Base-by-base conservation (phyloP, 805 yeast genomes). In the Ogataea methanolica region DNA sequence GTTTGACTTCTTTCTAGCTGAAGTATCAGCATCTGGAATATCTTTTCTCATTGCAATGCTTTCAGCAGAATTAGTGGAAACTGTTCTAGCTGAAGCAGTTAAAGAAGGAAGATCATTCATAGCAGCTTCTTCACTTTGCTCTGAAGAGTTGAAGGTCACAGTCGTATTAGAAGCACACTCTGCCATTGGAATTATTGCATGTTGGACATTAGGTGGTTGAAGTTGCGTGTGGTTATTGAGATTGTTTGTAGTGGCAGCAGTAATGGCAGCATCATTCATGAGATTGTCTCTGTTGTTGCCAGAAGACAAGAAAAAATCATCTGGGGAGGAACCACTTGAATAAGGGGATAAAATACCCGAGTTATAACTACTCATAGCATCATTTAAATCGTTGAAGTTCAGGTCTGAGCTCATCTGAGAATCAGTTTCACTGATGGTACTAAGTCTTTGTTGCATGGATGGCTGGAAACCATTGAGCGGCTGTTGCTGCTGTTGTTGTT, bases 281-380 rank as follows among this genome's bases (percentile, higher is more conserved):
- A 43, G 37, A 36, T 41, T 45, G 33, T 15, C 39, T 33, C 11
- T 21, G 15, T 12, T 23, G 23, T 50, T 33, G 49, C 54, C 46
- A 22, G 52, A 52, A 15, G 42, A 22, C 8, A 63, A 53, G n/a
- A 67, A 54, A 39, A 65, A 58, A 16, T 58, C 67, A 42, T 67
- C 71, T 5, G 72, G 72, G 3, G 71, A 67, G 1, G 72, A 68
- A 7, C 69, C 71, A 9, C 63, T 55, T 9, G 69, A 64, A 46
- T 64, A 66, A 9, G 71, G 70, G 3, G 70, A 66, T 22, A 66
- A 43, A 4, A 62, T 59, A 0, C 64, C 61, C 2, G 68, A 61
- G 36, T 59, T 57, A 38, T 64, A 52, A 21, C 62, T 58, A 40
- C 62, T 57, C 52, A 59, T 49, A 2, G 64, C 68, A 47, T 65